Percentiles rank a stretch among this genome's conserved stretches.
Evolutionary conservation across 805 yeast species (phyloP).

Genomic region (Yamadazyma sp.): DNA sequence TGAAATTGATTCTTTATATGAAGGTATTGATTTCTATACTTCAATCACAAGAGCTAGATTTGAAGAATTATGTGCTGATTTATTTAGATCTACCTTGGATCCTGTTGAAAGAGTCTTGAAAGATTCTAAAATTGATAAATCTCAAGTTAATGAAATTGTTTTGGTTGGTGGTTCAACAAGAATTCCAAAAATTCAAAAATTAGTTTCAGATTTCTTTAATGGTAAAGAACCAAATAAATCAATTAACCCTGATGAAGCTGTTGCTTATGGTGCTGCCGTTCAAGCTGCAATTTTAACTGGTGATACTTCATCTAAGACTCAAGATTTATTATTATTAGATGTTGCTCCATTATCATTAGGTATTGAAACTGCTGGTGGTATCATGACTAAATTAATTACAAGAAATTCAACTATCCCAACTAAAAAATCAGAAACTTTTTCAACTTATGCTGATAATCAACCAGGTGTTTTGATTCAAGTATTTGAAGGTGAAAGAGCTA

Average conservation of each 20-base stretch:
- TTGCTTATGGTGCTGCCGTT: conserved; percentile 98
- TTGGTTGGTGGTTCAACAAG: conserved; percentile 99
- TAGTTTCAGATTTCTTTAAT: conserved; percentile 83
- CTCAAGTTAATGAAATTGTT: conserved; percentile 90
- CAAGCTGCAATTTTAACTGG: conserved; percentile 98
- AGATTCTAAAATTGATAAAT: conserved; percentile 85
- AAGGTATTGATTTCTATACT: conserved; percentile 94
- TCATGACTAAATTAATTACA: conserved; percentile 91
- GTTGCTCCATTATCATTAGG: conserved; percentile 93
- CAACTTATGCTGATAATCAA: conserved; percentile 95
- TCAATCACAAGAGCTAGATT: conserved; percentile 96
- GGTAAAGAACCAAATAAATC: conserved; percentile 97
- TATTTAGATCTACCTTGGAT: conserved; percentile 90
- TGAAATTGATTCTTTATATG: conserved; percentile 92
- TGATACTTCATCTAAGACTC: conserved; percentile 53
- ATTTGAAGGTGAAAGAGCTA: conserved; percentile 93
- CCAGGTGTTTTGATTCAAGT: conserved; percentile 93
- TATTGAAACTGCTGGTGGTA: conserved; percentile 97
- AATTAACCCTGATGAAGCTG: conserved; percentile 99
- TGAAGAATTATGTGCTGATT: conserved; percentile 90
- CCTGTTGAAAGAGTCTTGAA: conserved; percentile 95
- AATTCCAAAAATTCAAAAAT: conserved; percentile 96
- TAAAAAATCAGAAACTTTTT: conserved; percentile 90
- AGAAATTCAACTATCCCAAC: conserved; percentile 96
- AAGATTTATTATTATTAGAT: conserved; percentile 67